Percentiles rank a stretch among this genome's conserved stretches.
These are phyloP conservation scores for Aotearoamyces nothofagi DNA, from an alignment of 2,329 filamentous ascomycete species.

Conservation along the genomic window DNA sequence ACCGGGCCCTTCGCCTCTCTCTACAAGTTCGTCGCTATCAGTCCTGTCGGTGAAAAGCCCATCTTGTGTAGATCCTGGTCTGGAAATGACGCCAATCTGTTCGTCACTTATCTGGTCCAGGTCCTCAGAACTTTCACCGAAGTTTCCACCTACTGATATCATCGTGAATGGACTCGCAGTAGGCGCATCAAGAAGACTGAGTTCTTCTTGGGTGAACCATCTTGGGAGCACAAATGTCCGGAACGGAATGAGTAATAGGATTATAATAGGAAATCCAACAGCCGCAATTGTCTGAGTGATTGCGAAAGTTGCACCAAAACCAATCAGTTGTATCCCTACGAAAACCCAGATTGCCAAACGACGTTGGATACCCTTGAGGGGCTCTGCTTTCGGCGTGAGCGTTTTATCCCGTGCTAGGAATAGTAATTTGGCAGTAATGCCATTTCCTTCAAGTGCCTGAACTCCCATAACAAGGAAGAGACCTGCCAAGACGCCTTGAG, in stretches of 20 bases:
- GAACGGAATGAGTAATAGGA: constrained; percentile 52
- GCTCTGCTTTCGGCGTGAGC: constrained; percentile 43
- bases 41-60: constrained; percentile 4
- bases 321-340: constrained; percentile 50
- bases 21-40: constrained; percentile 12
- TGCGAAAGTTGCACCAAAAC: constrained; percentile 65
- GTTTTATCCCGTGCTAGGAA: constrained; percentile 50
- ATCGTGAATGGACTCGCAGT: constrained; percentile 64
- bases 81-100: constrained; percentile 7
- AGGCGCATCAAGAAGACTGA: constrained; percentile 51
- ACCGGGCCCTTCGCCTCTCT: constrained; percentile 12
- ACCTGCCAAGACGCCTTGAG: constrained; percentile 64
- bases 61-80: constrained; percentile 1
- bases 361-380: constrained; percentile 45
- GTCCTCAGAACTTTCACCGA: constrained; percentile 25
- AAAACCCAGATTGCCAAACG: constrained; percentile 56
- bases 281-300: constrained; percentile 74
- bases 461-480: constrained; percentile 79
- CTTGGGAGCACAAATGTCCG: constrained; percentile 47
- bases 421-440: constrained; percentile 60
- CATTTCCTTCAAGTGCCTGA: constrained; percentile 62
- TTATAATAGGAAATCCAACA: constrained; percentile 66
- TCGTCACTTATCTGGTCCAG: constrained; percentile 4
- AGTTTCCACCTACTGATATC: constrained; percentile 55
- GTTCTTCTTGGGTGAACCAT: constrained; percentile 43